phyloP scores from a whole-genome alignment of 176 grass and related monocot genomes.

The Thalia dealbata region DNA sequence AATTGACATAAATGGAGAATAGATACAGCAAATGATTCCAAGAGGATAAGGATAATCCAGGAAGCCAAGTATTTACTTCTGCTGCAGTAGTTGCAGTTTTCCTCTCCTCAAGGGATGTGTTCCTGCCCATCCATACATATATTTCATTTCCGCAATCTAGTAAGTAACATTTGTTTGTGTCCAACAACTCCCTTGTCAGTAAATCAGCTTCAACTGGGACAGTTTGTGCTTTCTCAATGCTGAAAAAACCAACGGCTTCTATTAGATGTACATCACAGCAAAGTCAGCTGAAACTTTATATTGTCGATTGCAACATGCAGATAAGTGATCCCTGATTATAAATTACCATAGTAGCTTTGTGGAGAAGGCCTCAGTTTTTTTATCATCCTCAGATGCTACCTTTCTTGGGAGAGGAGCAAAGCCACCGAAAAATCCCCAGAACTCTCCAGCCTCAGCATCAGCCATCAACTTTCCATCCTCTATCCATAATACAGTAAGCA shows the following conservation, averaged over 20 bases:
- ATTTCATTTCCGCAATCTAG: conserved; percentile 64
- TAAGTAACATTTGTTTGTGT: conserved; percentile 85
- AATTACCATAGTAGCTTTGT: conserved; percentile 67
- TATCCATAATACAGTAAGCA: conserved; percentile 13
- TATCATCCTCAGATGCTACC: conserved; percentile 30
- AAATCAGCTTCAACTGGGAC: conserved; percentile 40
- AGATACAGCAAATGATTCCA: background rate
- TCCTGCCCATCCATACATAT: conserved; percentile 88
- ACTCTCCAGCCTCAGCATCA: conserved; percentile 88
- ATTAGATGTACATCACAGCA: conserved; percentile 4
- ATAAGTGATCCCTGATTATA: conserved; percentile 6
- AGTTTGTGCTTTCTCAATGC: conserved; percentile 52
- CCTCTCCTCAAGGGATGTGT: conserved; percentile 72
- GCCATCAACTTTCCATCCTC: conserved; percentile 97
- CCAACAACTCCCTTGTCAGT: conserved; percentile 55
- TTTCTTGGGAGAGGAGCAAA: conserved; percentile 95
- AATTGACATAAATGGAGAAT: background rate
- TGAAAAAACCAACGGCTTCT: conserved; percentile 24
- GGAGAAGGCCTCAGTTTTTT: conserved; percentile 23
- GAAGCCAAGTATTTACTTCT: conserved; percentile 45
- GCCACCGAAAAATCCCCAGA: conserved; percentile 95
- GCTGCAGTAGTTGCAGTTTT: conserved; percentile 70
- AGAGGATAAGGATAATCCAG: conserved; percentile 1
- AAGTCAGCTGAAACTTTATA: conserved; percentile 7
- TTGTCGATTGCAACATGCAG: background rate